Percentiles rank a stretch among this genome's conserved stretches.
Evolutionary conservation across 2,329 filamentous ascomycete species (phyloP).

Genomic region (Endocalyx cinctus): DNA sequence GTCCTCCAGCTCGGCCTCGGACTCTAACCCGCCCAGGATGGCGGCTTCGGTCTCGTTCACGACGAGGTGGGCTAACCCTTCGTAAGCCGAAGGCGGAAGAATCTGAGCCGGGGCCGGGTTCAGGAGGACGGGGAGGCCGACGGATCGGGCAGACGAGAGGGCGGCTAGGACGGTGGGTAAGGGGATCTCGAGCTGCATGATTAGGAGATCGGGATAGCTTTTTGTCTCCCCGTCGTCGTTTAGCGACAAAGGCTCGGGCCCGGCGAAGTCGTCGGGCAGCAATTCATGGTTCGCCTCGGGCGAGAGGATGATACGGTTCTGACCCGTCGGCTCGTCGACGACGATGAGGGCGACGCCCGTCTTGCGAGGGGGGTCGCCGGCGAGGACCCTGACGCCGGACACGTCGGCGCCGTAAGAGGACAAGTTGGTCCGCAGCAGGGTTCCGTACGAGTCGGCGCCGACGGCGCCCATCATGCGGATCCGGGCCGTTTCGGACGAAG

Average conservation of each 20-base stretch:
- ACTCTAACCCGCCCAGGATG: constrained; percentile 56
- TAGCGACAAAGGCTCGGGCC: constrained; percentile 41
- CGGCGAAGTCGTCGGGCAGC: constrained; percentile 30
- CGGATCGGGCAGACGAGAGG: constrained; percentile 44
- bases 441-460: constrained; percentile 63
- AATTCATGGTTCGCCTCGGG: constrained; percentile 64
- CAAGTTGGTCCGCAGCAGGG: constrained; percentile 55
- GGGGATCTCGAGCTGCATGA: constrained; percentile 72
- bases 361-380: constrained; percentile 35
- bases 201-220: background rate
- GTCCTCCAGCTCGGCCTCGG: constrained; percentile 44
- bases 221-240: too few species aligned
- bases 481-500: constrained; percentile 25
- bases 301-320: constrained; percentile 72
- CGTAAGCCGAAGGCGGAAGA: constrained; percentile 63
- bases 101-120: constrained; percentile 78
- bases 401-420: constrained; percentile 58
- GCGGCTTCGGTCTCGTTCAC: constrained; percentile 89
- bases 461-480: constrained; percentile 74
- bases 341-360: constrained; percentile 73
- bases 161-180: constrained; percentile 60
- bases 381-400: constrained; percentile 43
- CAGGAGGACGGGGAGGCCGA: constrained; percentile 62
- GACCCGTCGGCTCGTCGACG: constrained; percentile 66
- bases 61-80: constrained; percentile 69